Evolutionary conservation across 2,329 filamentous ascomycete genomes (phyloP).

Genomic region (Sclerotinia trifoliorum): DNA sequence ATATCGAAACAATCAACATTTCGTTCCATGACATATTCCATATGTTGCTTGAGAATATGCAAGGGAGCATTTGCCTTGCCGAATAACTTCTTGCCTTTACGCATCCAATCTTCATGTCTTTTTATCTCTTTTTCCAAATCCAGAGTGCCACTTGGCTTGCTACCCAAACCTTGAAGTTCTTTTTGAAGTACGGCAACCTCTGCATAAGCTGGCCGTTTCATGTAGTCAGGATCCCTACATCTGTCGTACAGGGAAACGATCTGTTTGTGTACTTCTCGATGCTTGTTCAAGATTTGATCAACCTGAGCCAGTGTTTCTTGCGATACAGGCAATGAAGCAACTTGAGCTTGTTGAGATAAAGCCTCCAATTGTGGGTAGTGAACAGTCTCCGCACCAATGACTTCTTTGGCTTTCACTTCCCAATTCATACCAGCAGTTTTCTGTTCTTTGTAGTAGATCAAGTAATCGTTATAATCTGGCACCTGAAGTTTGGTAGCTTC

Average conservation of each 20-base stretch:
- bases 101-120: conserved; percentile 98
- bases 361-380: conserved; percentile 95
- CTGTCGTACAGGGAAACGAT: conserved; percentile 79
- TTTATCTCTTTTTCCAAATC: conserved; percentile 94
- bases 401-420: conserved; percentile 89
- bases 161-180: conserved; percentile 82
- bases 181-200: conserved; percentile 62
- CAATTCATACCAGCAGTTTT: conserved; percentile 75
- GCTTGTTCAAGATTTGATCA: conserved; percentile 91
- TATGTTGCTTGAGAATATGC: conserved; percentile 91
- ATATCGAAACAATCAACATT: conserved; percentile 92
- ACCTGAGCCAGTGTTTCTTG: conserved; percentile 76
- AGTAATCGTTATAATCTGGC: conserved; percentile 74
- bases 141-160: conserved; percentile 84
- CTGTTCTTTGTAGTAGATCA: conserved; percentile 74
- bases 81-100: conserved; percentile 94
- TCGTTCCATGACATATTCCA: conserved; percentile 87
- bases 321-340: conserved; percentile 72
- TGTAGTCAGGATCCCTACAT: conserved; percentile 71
- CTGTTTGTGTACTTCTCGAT: conserved; percentile 87
- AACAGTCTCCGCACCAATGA: conserved; percentile 87
- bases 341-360: conserved; percentile 75
- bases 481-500: conserved; percentile 77
- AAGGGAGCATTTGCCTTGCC: conserved; percentile 96
- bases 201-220: conserved; percentile 78